Evolutionary conservation across 208 protist species (phyloP).

Genomic region (Acanthamoeba castellanii): DNA sequence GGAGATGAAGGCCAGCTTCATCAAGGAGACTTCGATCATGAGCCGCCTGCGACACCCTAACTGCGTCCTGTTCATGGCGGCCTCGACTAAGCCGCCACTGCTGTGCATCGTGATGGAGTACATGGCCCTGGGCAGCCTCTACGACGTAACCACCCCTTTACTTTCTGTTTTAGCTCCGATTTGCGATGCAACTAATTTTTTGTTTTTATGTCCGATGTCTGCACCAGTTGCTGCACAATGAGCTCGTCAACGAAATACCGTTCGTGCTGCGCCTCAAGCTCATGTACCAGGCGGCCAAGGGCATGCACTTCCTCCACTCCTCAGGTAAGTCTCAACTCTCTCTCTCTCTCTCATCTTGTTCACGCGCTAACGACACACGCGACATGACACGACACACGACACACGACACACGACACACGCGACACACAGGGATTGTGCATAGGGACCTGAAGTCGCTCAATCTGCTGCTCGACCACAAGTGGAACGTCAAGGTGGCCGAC

Average conservation of each 20-base stretch:
- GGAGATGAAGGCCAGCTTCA: background rate
- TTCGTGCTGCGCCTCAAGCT: background rate
- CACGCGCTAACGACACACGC: too few relatives aligned
- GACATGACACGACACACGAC: too few relatives aligned
- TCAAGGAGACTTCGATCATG: background rate
- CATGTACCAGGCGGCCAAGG: conserved; percentile 22
- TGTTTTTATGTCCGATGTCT: background rate
- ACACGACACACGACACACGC: too few relatives aligned
- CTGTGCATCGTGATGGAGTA: conserved; percentile 50
- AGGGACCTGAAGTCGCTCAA: background rate
- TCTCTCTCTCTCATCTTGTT: too few relatives aligned
- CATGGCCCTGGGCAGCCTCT: conserved; percentile 4
- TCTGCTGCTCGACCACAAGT: background rate
- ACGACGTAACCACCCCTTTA: background rate
- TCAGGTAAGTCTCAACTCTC: background rate
- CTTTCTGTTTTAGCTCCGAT: too few relatives aligned
- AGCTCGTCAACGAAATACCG: background rate
- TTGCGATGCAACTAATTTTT: too few relatives aligned
- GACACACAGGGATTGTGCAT: background rate
- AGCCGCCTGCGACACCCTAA: conserved; percentile 23
- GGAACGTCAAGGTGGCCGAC: conserved; percentile 33
- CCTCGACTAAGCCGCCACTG: background rate
- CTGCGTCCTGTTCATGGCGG: conserved; percentile 12
- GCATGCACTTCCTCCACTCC: conserved; percentile 54
- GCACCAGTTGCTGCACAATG: background rate